Evolutionary conservation across 2,329 filamentous ascomycete genomes (phyloP).

Genomic region (Alternaria solani): DNA sequence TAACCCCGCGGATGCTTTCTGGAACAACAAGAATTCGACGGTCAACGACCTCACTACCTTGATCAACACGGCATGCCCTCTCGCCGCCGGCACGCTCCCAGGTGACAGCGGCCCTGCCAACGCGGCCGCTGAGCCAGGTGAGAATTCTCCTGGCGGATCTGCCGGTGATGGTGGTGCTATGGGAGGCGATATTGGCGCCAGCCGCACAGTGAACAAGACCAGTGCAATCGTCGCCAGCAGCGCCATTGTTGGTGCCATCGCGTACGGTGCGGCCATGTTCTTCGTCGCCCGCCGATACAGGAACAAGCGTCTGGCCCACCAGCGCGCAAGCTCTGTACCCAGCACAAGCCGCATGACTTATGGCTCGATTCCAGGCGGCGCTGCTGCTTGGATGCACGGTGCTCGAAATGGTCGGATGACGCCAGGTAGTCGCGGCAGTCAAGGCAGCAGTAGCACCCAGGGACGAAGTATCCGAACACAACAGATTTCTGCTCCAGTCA

Average conservation of each 20-base stretch:
- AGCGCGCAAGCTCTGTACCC: constrained; percentile 77
- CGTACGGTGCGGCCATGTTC: constrained; percentile 96
- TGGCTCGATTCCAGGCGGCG: constrained; percentile 51
- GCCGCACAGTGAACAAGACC: constrained; percentile 68
- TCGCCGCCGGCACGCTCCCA: constrained; percentile 59
- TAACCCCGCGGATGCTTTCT: constrained; percentile 75
- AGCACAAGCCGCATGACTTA: constrained; percentile 67
- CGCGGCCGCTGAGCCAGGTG: constrained; percentile 51
- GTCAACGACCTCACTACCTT: constrained; percentile 76
- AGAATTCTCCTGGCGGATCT: constrained; percentile 40
- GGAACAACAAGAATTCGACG: constrained; percentile 72
- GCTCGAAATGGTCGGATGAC: constrained; percentile 52
- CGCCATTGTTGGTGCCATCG: constrained; percentile 77
- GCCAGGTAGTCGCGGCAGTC: constrained; percentile 53
- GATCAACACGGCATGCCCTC: constrained; percentile 84
- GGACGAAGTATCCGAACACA: constrained; percentile 70
- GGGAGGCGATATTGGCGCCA: constrained; percentile 59
- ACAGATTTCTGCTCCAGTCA: constrained; percentile 87
- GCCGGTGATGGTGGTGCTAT: constrained; percentile 58
- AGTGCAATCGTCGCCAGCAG: constrained; percentile 76
- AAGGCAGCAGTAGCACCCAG: constrained; percentile 65
- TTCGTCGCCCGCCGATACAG: constrained; percentile 90
- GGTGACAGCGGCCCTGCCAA: constrained; percentile 52
- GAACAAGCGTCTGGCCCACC: constrained; percentile 80
- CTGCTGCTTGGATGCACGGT: constrained; percentile 59